Evolutionary conservation across 495 filamentous ascomycete species (phyloP).

Genomic region (Annulohypoxylon nitens): DNA sequence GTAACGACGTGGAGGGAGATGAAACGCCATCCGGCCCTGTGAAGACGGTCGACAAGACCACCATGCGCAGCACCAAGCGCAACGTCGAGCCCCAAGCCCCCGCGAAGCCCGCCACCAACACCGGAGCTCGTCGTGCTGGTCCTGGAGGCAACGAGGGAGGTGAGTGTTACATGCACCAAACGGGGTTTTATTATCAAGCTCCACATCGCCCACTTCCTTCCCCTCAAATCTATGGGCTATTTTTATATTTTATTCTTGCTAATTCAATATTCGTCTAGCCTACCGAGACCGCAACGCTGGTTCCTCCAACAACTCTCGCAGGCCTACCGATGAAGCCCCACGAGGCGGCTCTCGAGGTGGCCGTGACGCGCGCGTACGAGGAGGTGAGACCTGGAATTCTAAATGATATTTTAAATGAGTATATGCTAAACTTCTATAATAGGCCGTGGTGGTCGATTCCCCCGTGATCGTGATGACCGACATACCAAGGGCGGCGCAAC

Average conservation of each 20-base stretch:
- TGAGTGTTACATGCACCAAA: slow-evolving; percentile 55
- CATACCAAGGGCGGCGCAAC: slow-evolving; percentile 79
- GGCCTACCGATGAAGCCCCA: slow-evolving; percentile 77
- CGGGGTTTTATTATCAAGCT: background rate
- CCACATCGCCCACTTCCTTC: slow-evolving; percentile 15
- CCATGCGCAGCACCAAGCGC: slow-evolving; percentile 84
- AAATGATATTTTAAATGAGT: slow-evolving; percentile 8
- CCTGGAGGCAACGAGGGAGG: slow-evolving; percentile 84
- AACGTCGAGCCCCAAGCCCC: slow-evolving; percentile 84
- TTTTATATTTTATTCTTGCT: slow-evolving; percentile 18
- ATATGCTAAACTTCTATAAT: slow-evolving; percentile 15
- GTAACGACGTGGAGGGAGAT: slow-evolving; percentile 89
- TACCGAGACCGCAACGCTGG: slow-evolving; percentile 93
- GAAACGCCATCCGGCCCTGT: slow-evolving; percentile 82
- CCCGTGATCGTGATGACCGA: slow-evolving; percentile 78
- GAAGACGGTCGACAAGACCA: slow-evolving; percentile 87
- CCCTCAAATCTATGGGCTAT: background rate
- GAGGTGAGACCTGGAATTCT: slow-evolving; percentile 55
- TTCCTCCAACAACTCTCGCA: slow-evolving; percentile 82
- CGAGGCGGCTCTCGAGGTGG: slow-evolving; percentile 67
- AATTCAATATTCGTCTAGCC: slow-evolving; percentile 63
- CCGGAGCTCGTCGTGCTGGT: slow-evolving; percentile 66
- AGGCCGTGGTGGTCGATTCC: slow-evolving; percentile 62
- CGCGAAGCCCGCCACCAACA: slow-evolving; percentile 59
- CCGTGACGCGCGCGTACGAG: slow-evolving; percentile 69